These are phyloP conservation scores for Barnettozyma sucrosica DNA, from an alignment of 805 yeast species.

Conservation along the genomic window DNA sequence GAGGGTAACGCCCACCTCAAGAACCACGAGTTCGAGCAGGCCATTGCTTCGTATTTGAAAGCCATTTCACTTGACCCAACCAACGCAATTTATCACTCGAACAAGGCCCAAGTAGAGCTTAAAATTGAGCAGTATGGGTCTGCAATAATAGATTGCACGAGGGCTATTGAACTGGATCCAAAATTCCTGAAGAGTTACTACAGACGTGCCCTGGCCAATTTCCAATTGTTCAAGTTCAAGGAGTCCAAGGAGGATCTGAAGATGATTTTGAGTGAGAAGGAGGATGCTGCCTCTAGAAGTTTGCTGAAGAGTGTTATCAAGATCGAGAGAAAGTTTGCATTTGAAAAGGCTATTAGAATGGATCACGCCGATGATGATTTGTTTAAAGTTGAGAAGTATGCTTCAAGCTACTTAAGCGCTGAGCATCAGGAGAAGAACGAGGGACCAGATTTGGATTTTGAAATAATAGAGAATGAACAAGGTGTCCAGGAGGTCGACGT, in stretches of 20 bases:
- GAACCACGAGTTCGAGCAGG: conserved; percentile 54
- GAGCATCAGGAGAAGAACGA: conserved; percentile 45
- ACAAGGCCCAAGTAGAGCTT: conserved; percentile 86
- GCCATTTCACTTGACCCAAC: conserved; percentile 62
- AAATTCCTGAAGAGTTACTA: conserved; percentile 74
- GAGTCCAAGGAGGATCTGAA: conserved; percentile 69
- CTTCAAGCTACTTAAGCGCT: conserved; percentile 2
- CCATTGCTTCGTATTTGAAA: conserved; percentile 62
- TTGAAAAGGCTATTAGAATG: conserved; percentile 80
- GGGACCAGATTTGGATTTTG: conserved; percentile 51
- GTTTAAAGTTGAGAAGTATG: conserved; percentile 20
- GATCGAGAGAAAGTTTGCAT: conserved; percentile 66
- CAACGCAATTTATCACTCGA: conserved; percentile 67
- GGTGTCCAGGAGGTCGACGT: conserved; percentile 10
- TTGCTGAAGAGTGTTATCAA: conserved; percentile 58
- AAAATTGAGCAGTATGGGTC: conserved; percentile 82
- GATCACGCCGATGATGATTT: conserved; percentile 53
- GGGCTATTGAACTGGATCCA: conserved; percentile 63
- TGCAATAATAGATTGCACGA: conserved; percentile 73
- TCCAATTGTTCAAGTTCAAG: conserved; percentile 70
- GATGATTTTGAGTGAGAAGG: conserved; percentile 47
- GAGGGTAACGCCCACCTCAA: conserved; percentile 73
- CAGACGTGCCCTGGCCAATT: conserved; percentile 76
- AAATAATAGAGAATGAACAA: conserved; percentile 20
- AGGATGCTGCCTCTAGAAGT: conserved; percentile 59